Evolutionary conservation across 148 eudicot genomes (phyloP).

Genomic region (Camellia japonica): DNA sequence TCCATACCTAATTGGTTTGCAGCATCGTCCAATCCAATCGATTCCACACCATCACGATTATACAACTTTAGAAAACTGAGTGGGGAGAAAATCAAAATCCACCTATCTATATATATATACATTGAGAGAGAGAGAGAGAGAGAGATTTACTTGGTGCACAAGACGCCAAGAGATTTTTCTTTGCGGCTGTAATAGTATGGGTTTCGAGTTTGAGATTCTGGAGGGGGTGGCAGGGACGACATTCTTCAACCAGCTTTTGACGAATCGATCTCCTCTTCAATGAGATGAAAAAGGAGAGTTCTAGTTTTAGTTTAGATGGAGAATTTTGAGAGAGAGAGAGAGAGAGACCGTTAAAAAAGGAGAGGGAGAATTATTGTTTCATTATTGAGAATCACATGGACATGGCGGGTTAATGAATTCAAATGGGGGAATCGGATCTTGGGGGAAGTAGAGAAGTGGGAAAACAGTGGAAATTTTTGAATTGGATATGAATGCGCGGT

Average conservation of each 20-base stretch:
- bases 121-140: not conserved
- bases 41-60: conserved; percentile 67
- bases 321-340: not conserved
- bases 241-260: not conserved
- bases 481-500: not conserved
- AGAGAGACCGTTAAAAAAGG: conserved; percentile 2
- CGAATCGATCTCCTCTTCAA: not conserved
- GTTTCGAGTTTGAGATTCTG: conserved; percentile 17
- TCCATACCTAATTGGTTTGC: conserved; percentile 63
- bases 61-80: conserved; percentile 76
- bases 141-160: conserved; percentile 69
- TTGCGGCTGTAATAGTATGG: conserved; percentile 53
- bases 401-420: conserved; percentile 12
- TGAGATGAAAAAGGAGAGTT: no score
- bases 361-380: no score
- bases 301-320: no score
- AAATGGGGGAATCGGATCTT: not conserved
- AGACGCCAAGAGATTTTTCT: conserved; percentile 71
- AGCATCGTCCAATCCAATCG: conserved; percentile 73
- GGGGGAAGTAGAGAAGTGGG: not conserved
- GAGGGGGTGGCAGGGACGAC: conserved; percentile 11
- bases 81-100: not conserved
- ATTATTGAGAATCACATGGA: not conserved
- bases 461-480: not conserved
- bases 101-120: not conserved